Evolutionary conservation across 805 yeast species (phyloP).

Genomic region (Saccharomyces mikatae): DNA sequence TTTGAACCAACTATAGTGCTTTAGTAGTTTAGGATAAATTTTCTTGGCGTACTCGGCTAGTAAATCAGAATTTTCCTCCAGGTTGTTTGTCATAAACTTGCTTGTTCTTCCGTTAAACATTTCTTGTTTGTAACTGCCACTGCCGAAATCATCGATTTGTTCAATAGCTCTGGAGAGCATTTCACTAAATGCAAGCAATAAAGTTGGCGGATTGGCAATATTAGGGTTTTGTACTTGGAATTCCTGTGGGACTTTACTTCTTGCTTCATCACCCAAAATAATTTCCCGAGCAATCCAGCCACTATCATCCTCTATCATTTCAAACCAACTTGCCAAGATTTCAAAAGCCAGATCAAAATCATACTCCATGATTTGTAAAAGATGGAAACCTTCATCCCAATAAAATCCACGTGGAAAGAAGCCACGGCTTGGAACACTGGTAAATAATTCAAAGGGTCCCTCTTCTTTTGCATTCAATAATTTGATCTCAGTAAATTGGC

Average conservation of each 20-base stretch:
- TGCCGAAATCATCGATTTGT: conserved; percentile 7
- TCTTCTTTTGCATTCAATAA: conserved; percentile 49
- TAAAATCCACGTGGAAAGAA: conserved; percentile 95
- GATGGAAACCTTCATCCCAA: conserved; percentile 98
- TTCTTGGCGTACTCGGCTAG: conserved; percentile 48
- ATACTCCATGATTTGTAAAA: conserved; percentile 70
- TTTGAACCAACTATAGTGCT: conserved; percentile 81
- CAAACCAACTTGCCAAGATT: conserved; percentile 80
- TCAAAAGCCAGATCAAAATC: conserved; percentile 79
- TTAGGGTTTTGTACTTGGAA: conserved; percentile 81
- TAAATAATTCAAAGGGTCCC: conserved; percentile 70
- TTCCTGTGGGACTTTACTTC: conserved; percentile 77
- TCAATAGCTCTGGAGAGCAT: conserved; percentile 41
- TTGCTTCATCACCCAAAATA: conserved; percentile 83
- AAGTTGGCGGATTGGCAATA: conserved; percentile 92
- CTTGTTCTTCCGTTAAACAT: not conserved
- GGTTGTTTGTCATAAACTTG: conserved; percentile 37
- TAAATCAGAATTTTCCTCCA: conserved; percentile 51
- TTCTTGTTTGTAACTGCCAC: conserved; percentile 17
- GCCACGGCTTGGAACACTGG: conserved; percentile 85
- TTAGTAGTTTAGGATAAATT: conserved; percentile 68
- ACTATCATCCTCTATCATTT: conserved; percentile 63
- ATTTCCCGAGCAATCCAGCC: conserved; percentile 98
- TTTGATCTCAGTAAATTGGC: conserved; percentile 49
- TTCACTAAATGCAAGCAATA: conserved; percentile 63